Base-by-base conservation (phyloP, 2,329 filamentous ascomycete species). In the Parastagonospora avenae region DNA sequence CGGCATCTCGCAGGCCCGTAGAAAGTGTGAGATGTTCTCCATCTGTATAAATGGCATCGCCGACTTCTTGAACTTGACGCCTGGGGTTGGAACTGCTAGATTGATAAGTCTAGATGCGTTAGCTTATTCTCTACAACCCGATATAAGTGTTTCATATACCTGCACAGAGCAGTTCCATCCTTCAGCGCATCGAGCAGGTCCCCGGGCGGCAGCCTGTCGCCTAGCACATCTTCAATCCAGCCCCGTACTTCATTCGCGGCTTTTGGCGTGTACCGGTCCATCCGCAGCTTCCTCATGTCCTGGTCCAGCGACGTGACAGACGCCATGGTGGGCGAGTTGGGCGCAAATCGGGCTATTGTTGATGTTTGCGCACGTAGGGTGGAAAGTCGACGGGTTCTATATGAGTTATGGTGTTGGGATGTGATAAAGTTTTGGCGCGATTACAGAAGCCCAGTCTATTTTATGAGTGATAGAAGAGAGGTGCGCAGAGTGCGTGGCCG, bases 21-120 rank as follows among this genome's bases (percentile, higher is more conserved):
- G 85, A 76, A 97, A 99, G 70, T 96, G 91, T 4, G 92, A 95
- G 69, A 99, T 97, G 73, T 99, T 99, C 75, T 99, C 94, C 92
- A 97, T 97, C 76, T 99, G 94, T 35, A 97, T 93, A 72, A 99
- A 99, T 0, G 94, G 94, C 93, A 97, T 97, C 35, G 86, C 78
- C 1, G 92, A 96, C 70, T 88, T 82, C 77, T 97, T 97, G 83
- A 89, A 97, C 73, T 88, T 91, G 76, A 96, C 84, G 29, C 88
- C 88, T 0, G 90, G 90, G 12, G 87, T 84, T 24, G 90, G 89
- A 32, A 89, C 75, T 29, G 85, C 89, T 49, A 93, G 81, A 70
- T 96, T 97, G 66, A 91, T 84, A 45, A 97, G 86, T 68, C 91
- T 94, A 27, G 10, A 19, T 8, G n/a, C 15, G 30, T 40, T 42